Conservation (phyloP, 2,329 filamentous ascomycete species). For the Exophiala dermatitidis region DNA sequence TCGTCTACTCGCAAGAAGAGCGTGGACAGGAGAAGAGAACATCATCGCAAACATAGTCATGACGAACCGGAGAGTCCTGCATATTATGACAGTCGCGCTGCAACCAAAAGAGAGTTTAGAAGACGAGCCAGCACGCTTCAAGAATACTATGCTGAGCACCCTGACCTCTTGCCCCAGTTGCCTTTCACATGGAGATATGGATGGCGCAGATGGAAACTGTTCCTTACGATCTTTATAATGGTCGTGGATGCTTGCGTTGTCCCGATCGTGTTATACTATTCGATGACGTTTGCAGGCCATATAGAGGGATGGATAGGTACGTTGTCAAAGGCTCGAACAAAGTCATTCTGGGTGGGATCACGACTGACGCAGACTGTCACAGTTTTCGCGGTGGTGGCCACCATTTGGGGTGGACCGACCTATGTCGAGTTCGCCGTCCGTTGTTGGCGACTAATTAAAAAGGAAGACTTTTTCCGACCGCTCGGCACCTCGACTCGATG, state of each 20-base stretch:
- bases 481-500: conserved; percentile 25
- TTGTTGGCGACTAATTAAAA: conserved; percentile 25
- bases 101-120: conserved; percentile 27
- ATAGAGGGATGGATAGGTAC: conserved; percentile 25
- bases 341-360: background rate
- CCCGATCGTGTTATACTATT: conserved; percentile 26
- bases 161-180: conserved; percentile 26
- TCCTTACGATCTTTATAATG: conserved; percentile 24
- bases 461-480: conserved; percentile 27
- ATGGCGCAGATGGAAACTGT: conserved; percentile 24
- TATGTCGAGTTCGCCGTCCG: conserved; percentile 27
- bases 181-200: conserved; percentile 27
- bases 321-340: background rate
- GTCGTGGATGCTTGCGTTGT: conserved; percentile 27
- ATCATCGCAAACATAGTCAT: conserved; percentile 2
- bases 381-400: conserved; percentile 27
- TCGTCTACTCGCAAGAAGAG: conserved; percentile 16
- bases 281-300: conserved; percentile 24
- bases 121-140: conserved; percentile 26
- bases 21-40: conserved; percentile 12
- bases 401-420: conserved; percentile 27
- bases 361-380: background rate
- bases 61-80: conserved; percentile 20
- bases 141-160: conserved; percentile 26
- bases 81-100: conserved; percentile 28